These are phyloP conservation scores for Candida adriatica DNA, from an alignment of 805 yeast genomes.

Conservation along the genomic window DNA sequence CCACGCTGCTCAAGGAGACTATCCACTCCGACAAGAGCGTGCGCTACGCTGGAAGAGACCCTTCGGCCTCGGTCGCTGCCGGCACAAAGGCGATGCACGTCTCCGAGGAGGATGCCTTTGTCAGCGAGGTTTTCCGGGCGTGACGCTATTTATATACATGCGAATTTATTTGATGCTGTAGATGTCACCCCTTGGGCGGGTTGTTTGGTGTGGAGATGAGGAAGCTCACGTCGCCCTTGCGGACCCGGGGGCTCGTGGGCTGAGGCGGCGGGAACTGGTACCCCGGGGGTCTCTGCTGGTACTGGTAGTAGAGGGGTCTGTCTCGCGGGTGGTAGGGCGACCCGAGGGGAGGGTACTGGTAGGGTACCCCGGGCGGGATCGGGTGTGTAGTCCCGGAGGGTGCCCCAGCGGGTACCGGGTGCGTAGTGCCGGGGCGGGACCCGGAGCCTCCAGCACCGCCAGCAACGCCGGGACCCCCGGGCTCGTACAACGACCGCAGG, in stretches of 20 bases:
- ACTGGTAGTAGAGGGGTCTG: conserved; percentile 7
- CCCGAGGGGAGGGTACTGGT: conserved; percentile 4
- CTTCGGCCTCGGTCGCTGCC: conserved; percentile 97
- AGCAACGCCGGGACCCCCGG: conserved; percentile 1
- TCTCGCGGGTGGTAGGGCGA: conserved; percentile 14
- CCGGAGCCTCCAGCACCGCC: background rate
- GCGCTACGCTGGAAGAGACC: conserved; percentile 96
- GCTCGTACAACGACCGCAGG: conserved; percentile 19
- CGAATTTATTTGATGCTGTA: too few species aligned
- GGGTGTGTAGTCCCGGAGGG: background rate
- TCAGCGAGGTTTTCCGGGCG: conserved; percentile 64
- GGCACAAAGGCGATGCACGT: conserved; percentile 86
- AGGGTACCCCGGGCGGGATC: conserved; percentile 1
- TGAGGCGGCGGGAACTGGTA: conserved; percentile 1
- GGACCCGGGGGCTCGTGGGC: conserved; percentile 3
- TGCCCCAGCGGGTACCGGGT: conserved; percentile 8
- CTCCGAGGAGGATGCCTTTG: conserved; percentile 84
- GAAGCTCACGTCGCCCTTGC: conserved; percentile 22
- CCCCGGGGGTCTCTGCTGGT: conserved; percentile 5
- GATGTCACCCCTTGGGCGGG: conserved; percentile 19
- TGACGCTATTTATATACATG: too few species aligned
- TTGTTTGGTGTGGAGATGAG: conserved; percentile 22
- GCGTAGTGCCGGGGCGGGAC: conserved; percentile 3
- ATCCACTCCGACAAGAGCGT: conserved; percentile 48
- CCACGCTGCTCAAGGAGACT: conserved; percentile 71